Base-by-base conservation (phyloP, 371 early-diverging fungal genomes). In the Mortierella sp. region DNA sequence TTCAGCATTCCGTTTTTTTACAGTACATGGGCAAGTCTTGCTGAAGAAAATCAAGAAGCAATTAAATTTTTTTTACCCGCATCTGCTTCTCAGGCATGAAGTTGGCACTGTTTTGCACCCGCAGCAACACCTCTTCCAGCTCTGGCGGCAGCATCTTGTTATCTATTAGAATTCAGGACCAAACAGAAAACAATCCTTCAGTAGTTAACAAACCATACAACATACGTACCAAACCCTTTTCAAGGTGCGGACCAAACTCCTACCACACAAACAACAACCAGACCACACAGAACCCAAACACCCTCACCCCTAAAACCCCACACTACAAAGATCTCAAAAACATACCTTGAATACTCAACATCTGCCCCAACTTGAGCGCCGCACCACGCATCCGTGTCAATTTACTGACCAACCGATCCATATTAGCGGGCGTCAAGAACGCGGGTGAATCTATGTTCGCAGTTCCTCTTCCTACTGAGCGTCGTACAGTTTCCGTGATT, bases 301-400 rank as follows among this genome's bases (percentile, higher is more conserved):
- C 43, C 6, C 14, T 90, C 43, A 40, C 43, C 6, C 43, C 6
- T 40, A 6, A 40, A 40, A 40, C 43, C 43, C 6, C 43, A 40
- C 6, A 6, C 43, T 6, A 40, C 6, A 40, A 40, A 40, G 43
- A 40, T 4, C 43, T 40, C 43, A 40, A 40, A 40, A 40, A 40
- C 43, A 6, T 40, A 77, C 93, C 98, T 89, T 99, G 99, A 73
- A 99, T 98, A 84, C 96, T 96, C 14, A 99, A 80, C 97, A 99
- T 98, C 84, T 99, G 99, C 0, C 99, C 99, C 82, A 99, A 92
- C 86, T 99, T 99, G 26, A 98, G 89, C 4, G 99, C 99, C 0
- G 99, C 99, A 1, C 99, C 99, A 46, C 99, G 93, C 98, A 99
- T 98, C 69, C 92, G 90, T 3, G 98, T 94, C n/a, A 99, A 90